Conservation (phyloP, 768 basidiomycete genomes). For the Lactifluus pinguis region DNA sequence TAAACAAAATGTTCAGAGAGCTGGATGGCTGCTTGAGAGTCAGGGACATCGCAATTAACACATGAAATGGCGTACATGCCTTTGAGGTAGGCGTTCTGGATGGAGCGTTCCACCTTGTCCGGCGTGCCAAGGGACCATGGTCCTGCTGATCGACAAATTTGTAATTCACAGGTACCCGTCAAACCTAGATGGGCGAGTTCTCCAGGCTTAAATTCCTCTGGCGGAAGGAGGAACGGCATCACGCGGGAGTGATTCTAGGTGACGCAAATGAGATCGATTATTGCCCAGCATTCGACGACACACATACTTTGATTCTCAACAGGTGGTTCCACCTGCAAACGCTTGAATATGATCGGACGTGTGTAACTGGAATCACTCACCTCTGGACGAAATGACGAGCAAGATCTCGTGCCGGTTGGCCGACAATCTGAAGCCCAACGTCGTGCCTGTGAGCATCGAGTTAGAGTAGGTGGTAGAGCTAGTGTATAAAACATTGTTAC, state of each 20-base stretch:
- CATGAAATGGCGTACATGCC: constrained; percentile 32
- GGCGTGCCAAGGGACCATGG: constrained; percentile 95
- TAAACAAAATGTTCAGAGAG: constrained; percentile 96
- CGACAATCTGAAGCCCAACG: constrained; percentile 90
- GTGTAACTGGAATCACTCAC: constrained; percentile 29
- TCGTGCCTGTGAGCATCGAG: constrained; percentile 64
- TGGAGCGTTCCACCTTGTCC: constrained; percentile 78
- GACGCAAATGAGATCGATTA: background rate
- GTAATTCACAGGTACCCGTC: constrained; percentile 93
- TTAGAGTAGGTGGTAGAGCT: background rate
- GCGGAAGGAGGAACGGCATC: constrained; percentile 92
- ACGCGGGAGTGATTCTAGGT: constrained; percentile 76
- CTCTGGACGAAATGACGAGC: constrained; percentile 92
- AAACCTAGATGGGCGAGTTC: constrained; percentile 75
- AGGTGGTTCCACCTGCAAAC: constrained; percentile 81
- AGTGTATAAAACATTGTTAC: constrained; percentile 35
- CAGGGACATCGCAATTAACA: background rate
- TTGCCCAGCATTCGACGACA: background rate
- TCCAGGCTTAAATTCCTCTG: constrained; percentile 79
- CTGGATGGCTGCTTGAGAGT: constrained; percentile 58
- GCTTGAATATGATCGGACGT: background rate
- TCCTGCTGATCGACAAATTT: constrained; percentile 91
- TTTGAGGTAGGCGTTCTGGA: constrained; percentile 90
- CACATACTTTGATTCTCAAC: constrained; percentile 76
- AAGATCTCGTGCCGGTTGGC: constrained; percentile 91